Evolutionary conservation across 495 filamentous ascomycete genomes (phyloP), one percentile per base, ranked within the genome.

Genomic region (Xylaria castorea): DNA sequence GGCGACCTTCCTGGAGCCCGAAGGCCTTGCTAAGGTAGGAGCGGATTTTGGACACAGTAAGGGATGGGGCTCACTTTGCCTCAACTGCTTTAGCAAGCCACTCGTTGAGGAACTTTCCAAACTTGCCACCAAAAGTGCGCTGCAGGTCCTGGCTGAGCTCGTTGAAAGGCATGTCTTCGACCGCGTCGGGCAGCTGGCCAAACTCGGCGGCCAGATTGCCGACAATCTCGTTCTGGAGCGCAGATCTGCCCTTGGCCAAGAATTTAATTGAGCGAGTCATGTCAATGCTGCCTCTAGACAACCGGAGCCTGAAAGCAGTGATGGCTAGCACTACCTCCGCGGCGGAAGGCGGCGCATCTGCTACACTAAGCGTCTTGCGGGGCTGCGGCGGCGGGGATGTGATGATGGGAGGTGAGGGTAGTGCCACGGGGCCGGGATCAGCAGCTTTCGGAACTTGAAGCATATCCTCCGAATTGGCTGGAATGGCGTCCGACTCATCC

Each of bases 41-140:
- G 57, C 92, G 87, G 32, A 92, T 91, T 0, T 90, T 84, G 67
- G 93, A 94, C 75, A 96, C 94, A 77, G 95, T 95, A 83, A 96
- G 96, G 64, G 94, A 94, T 76, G 92, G 93, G 48, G 93, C 93
- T 94, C 96, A 96, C 78, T 97, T 97, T 12, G 93, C 94, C 7
- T 93, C 94, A 20, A 97, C 91, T 82, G 95, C 85, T 74, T 93
- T 88, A 32, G 93, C 93, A 75, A 96, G 87, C 55, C 95, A 88
- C 8, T 92, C 94, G 9, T 91, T 91, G 0, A 93, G 92, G 73
- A 95, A 93, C 80, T 97, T 97, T 72, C 93, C 93, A 74, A 95
- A 85, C 83, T 95, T 93, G 67, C 93, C 93, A 80, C 94, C 93
- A 84, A 95, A 97, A 60, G 93, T 93, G 36, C 90, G 88, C 81